Base-by-base conservation (phyloP, 345 rosid species). In the Eucalyptus marginata region DNA sequence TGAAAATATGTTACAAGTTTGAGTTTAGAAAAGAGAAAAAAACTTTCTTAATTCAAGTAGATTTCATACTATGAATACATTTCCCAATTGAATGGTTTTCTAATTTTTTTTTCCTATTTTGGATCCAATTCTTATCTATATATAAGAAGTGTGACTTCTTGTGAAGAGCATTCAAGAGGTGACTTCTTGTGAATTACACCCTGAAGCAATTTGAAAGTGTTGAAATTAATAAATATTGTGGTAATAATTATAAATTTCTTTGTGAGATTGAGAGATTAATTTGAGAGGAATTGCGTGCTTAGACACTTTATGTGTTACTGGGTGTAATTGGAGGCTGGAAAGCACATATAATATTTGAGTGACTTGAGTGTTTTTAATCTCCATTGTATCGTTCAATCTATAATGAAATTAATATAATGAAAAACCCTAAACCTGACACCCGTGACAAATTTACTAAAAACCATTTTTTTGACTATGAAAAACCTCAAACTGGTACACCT, bases 391-490 rank as follows among this genome's bases (percentile, higher is more conserved):
- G 1, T 56, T 56, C 4, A 22, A 56, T 56, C 3, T 56, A 56
- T 4, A 56, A 24, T 24, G 5, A 56, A 52, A 52, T 52, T 56
- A 22, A 43, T 43, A 43, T 7, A 1, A 2, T 43, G 7, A 43
- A 43, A 43, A 43, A 43, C 44, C 44, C 7, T n/a, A 1, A 43
- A 43, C 5, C 2, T 43, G 2, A 2, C 1, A 43, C 6, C 2
- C 6, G 7, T 43, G 44, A 43, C 44, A 43, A 43, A 43, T 43
- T 43, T 43, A 43, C 44, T 7, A 0, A 5, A 43, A 43, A 43
- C 44, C 6, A 43, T 43, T 5, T 43, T 43, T 43, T 43, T 43
- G 2, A 43, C 7, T 0, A 43, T 43, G 2, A 43, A 43, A 5
- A 43, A 5, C 7, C 6, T 43, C 44, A 43, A 43, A 43, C 44